phyloP scores from a whole-genome alignment of 257 asterid genomes.

The Coffea eugenioides region DNA sequence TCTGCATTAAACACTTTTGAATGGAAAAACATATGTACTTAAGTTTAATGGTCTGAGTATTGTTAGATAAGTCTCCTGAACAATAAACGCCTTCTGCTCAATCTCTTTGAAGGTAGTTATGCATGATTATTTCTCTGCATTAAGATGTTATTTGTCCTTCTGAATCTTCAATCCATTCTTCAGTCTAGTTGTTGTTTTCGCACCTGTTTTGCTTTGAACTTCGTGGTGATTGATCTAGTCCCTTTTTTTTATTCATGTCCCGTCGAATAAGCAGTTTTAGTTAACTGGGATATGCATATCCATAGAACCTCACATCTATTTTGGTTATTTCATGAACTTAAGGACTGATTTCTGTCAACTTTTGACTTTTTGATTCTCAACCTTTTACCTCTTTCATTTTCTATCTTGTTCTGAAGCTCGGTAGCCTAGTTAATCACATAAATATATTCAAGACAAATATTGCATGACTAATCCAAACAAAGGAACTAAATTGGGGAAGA shows the following conservation, averaged over 20 bases:
- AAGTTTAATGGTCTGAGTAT: constrained; percentile 62
- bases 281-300: background rate
- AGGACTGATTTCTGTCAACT: constrained; percentile 71
- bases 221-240: constrained; percentile 81
- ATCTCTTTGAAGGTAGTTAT: constrained; percentile 64
- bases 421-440: constrained; percentile 41
- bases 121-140: constrained; percentile 57
- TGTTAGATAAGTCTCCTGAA: constrained; percentile 70
- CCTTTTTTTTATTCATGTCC: constrained; percentile 71
- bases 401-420: constrained; percentile 85
- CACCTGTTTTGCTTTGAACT: constrained; percentile 80
- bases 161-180: constrained; percentile 80
- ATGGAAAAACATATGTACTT: background rate
- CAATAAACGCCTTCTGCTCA: constrained; percentile 77
- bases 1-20: background rate
- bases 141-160: constrained; percentile 64
- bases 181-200: constrained; percentile 66
- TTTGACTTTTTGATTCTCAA: constrained; percentile 67
- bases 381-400: constrained; percentile 93
- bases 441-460: constrained; percentile 1
- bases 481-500: background rate
- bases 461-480: background rate
- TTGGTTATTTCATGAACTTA: constrained; percentile 40
- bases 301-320: background rate
- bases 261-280: constrained; percentile 24